Percentiles rank a stretch among this genome's conserved stretches.
Evolutionary conservation across 768 basidiomycete genomes (phyloP).

Genomic region (Serendipita indica): DNA sequence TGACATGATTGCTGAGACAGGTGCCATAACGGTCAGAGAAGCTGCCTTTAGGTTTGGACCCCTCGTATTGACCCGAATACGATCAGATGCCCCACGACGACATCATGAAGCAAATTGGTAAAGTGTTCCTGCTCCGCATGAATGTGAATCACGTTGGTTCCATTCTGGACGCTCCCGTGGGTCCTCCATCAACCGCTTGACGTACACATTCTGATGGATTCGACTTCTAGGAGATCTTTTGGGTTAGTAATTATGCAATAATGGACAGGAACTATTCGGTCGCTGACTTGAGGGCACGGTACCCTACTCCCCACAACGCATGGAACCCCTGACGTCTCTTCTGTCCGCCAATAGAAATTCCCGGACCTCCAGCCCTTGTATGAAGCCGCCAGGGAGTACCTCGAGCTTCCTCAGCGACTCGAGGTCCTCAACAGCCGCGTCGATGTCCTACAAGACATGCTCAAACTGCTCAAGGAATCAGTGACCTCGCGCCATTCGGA

Average conservation of each 20-base stretch:
- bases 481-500: conserved; percentile 85
- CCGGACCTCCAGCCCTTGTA: conserved; percentile 93
- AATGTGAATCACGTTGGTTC: conserved; percentile 94
- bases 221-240: conserved; percentile 67
- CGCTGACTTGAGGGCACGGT: background rate
- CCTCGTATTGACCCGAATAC: conserved; percentile 8
- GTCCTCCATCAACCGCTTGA: conserved; percentile 16
- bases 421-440: conserved; percentile 87
- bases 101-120: conserved; percentile 96
- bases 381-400: conserved; percentile 82
- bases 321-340: background rate
- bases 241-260: too few relatives aligned
- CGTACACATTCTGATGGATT: conserved; percentile 4
- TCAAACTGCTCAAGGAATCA: conserved; percentile 86
- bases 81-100: conserved; percentile 37
- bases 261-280: too few relatives aligned
- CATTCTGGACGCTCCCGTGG: conserved; percentile 89
- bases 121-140: conserved; percentile 81
- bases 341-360: conserved; percentile 45
- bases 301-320: background rate
- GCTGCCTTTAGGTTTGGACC: conserved; percentile 53
- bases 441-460: conserved; percentile 95
- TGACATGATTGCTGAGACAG: conserved; percentile 82
- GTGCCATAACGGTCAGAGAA: conserved; percentile 66
- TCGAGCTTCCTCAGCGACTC: conserved; percentile 89